phyloP scores from a whole-genome alignment of 2,329 filamentous ascomycete genomes.

The Pleochaeta shiraiana region DNA sequence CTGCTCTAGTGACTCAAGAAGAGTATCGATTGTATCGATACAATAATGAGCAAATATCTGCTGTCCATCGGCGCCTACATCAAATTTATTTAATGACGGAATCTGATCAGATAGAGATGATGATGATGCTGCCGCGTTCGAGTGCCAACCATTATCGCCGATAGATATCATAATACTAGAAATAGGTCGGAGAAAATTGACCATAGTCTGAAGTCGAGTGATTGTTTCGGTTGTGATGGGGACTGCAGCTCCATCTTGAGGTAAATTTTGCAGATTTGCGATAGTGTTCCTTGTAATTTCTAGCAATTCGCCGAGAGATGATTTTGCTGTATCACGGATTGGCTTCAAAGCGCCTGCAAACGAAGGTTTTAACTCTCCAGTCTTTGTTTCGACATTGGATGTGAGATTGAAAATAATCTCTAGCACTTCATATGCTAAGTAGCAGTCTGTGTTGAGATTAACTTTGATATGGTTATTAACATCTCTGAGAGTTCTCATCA shows the following conservation, averaged over 20 bases:
- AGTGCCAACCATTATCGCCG: constrained; percentile 79
- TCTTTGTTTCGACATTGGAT: constrained; percentile 56
- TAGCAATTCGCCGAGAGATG: constrained; percentile 60
- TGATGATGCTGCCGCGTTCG: constrained; percentile 28
- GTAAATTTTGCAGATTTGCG: constrained; percentile 40
- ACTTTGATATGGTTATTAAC: constrained; percentile 75
- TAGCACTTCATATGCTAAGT: constrained; percentile 83
- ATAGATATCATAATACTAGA: constrained; percentile 80
- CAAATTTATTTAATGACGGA: constrained; percentile 56
- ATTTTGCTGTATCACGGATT: constrained; percentile 76
- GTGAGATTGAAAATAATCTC: constrained; percentile 71
- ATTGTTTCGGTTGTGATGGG: constrained; percentile 68
- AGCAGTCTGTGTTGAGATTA: constrained; percentile 80
- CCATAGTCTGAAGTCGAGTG: constrained; percentile 68
- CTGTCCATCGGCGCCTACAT: constrained; percentile 71
- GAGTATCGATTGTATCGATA: constrained; percentile 63
- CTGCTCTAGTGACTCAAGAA: constrained; percentile 53
- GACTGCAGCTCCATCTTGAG: constrained; percentile 56
- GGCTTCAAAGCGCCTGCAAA: constrained; percentile 75
- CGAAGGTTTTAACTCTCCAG: constrained; percentile 64
- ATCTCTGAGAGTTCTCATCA: constrained; percentile 68
- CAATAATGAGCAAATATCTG: constrained; percentile 83
- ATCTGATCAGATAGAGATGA: constrained; percentile 40
- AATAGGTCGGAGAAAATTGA: constrained; percentile 65
- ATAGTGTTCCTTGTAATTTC: constrained; percentile 62